Percentiles rank a stretch among this genome's conserved stretches.
phyloP scores from a whole-genome alignment of 768 basidiomycete genomes.

The Leccinellum albellum region DNA sequence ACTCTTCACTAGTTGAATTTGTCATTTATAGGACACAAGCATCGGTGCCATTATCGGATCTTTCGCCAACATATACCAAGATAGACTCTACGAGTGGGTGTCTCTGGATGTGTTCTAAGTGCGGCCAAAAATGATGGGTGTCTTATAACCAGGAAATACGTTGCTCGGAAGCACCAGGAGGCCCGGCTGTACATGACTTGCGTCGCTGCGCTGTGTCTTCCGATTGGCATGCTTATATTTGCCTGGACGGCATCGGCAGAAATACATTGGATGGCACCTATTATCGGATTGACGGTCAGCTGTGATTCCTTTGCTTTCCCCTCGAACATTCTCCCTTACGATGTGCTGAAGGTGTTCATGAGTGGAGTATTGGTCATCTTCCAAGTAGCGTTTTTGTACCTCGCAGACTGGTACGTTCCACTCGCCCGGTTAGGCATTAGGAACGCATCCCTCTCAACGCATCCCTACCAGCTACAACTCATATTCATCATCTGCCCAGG shows the following conservation, averaged over 20 bases:
- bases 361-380: slow-evolving; percentile 40
- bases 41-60: slow-evolving; percentile 51
- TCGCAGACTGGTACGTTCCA: slow-evolving; percentile 46
- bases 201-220: slow-evolving; percentile 49
- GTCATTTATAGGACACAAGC: slow-evolving; percentile 29
- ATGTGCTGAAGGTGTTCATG: slow-evolving; percentile 35
- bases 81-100: slow-evolving; percentile 42
- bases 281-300: slow-evolving; percentile 21
- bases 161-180: slow-evolving; percentile 38
- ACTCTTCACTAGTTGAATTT: not conserved
- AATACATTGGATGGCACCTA: slow-evolving; percentile 55
- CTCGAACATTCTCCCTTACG: slow-evolving; percentile 1
- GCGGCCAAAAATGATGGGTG: slow-evolving; percentile 13
- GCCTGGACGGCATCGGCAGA: slow-evolving; percentile 58
- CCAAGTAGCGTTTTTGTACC: slow-evolving; percentile 43
- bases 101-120: not conserved
- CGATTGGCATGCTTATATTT: slow-evolving; percentile 62
- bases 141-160: slow-evolving; percentile 21
- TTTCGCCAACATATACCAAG: slow-evolving; percentile 43
- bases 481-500: slow-evolving; percentile 53
- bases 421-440: not conserved
- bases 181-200: slow-evolving; percentile 60
- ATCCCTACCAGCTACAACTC: slow-evolving; percentile 33
- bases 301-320: not conserved
- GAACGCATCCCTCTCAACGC: not conserved